These are phyloP conservation scores for Tremella yokohamensis DNA, from an alignment of 768 basidiomycete species.

Conservation along the genomic window DNA sequence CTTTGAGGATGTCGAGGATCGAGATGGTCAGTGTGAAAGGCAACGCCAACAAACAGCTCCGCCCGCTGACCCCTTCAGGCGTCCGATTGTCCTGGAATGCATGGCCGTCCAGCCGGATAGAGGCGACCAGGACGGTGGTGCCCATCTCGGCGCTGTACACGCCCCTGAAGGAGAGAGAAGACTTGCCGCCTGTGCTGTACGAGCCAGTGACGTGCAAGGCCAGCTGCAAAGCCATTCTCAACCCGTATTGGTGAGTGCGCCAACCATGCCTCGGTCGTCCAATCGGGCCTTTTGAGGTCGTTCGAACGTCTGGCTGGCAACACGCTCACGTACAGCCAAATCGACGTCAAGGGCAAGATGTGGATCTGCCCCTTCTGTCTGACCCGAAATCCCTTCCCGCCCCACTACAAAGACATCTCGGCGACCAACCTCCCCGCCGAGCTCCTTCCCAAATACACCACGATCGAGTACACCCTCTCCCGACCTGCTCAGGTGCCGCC, in stretches of 20 bases:
- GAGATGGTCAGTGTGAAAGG: conserved; percentile 66
- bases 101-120: conserved; percentile 96
- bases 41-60: background rate
- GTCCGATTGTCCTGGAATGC: conserved; percentile 97
- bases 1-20: conserved; percentile 95
- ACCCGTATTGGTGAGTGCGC: conserved; percentile 86
- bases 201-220: conserved; percentile 99
- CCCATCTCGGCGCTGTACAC: conserved; percentile 98
- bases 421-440: conserved; percentile 95
- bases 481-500: conserved; percentile 88
- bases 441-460: conserved; percentile 94
- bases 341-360: conserved; percentile 95
- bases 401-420: conserved; percentile 98
- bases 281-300: no score
- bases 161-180: conserved; percentile 87
- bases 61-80: conserved; percentile 56
- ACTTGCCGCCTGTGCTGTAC: conserved; percentile 91
- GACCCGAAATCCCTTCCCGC: conserved; percentile 92
- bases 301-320: no score
- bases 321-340: conserved; percentile 73
- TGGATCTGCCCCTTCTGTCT: conserved; percentile 99
- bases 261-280: background rate
- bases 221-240: conserved; percentile 93
- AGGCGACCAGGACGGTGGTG: conserved; percentile 94
- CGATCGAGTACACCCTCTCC: conserved; percentile 97